A percentile compares a stretch with the other conserved stretches of the same genome.
These are phyloP conservation scores for Hevea brasiliensis DNA, from an alignment of 345 rosid species.

Conservation along the genomic window DNA sequence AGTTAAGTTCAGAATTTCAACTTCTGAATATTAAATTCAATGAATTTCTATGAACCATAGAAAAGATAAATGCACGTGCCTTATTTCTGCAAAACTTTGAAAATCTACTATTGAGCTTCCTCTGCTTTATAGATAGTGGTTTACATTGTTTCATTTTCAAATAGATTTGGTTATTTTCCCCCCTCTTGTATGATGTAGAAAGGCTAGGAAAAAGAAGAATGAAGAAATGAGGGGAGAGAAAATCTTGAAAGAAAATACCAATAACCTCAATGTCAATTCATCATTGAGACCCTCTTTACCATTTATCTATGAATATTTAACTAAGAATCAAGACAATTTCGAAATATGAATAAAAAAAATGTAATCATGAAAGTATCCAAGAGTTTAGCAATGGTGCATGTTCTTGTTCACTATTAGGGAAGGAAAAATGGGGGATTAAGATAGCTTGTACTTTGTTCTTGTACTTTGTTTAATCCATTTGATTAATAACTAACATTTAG, in stretches of 20 bases:
- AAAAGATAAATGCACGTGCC: background rate
- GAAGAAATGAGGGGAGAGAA: background rate
- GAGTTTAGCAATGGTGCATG: background rate
- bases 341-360: background rate
- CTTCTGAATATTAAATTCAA: background rate
- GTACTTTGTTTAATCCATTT: no score
- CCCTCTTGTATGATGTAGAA: no score
- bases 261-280: background rate
- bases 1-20: background rate
- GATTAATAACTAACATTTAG: no score
- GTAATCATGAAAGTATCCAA: background rate
- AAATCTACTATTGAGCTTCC: background rate
- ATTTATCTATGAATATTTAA: no score
- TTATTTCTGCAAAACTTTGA: background rate
- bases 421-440: no score
- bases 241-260: background rate
- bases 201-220: no score
- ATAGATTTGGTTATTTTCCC: no score
- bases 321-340: background rate
- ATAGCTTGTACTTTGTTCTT: no score
- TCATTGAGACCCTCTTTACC: background rate
- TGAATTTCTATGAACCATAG: background rate
- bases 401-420: background rate
- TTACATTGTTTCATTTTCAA: background rate
- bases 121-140: background rate